phyloP scores from a whole-genome alignment of 768 basidiomycete genomes.

The Astraeus odoratus region DNA sequence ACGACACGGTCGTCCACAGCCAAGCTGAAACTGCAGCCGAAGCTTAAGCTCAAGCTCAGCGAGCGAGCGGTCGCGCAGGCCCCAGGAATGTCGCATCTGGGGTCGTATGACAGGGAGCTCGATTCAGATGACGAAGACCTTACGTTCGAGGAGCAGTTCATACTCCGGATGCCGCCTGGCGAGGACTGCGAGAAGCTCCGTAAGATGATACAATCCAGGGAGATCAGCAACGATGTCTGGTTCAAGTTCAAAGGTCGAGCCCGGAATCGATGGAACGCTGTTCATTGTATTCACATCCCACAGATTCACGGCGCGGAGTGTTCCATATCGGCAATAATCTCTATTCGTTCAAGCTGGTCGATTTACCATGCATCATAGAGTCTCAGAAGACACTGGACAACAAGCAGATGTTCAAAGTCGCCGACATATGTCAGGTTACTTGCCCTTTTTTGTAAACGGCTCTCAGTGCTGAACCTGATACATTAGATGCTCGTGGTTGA shows the following conservation, averaged over 20 bases:
- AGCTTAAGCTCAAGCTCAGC: constrained; percentile 83
- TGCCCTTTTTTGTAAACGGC: constrained; percentile 5
- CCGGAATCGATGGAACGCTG: neutral
- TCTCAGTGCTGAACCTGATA: neutral
- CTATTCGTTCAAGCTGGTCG: constrained; percentile 91
- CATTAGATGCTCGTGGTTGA: constrained; percentile 87
- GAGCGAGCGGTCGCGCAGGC: constrained; percentile 76
- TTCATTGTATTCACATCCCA: constrained; percentile 7
- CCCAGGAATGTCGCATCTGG: constrained; percentile 83
- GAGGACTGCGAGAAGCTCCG: constrained; percentile 73
- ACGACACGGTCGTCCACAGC: constrained; percentile 50
- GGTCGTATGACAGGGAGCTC: constrained; percentile 87
- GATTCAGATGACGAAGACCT: constrained; percentile 95
- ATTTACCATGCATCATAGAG: constrained; percentile 90
- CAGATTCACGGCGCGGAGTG: constrained; percentile 86
- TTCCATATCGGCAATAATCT: constrained; percentile 79
- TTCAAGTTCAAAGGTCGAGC: constrained; percentile 94
- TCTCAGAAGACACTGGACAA: constrained; percentile 94
- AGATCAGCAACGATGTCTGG: constrained; percentile 81
- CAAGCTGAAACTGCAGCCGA: constrained; percentile 53
- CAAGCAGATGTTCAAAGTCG: constrained; percentile 97
- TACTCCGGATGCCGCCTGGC: constrained; percentile 81
- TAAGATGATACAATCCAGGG: constrained; percentile 76
- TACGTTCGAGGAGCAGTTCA: constrained; percentile 95
- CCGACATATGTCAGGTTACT: constrained; percentile 91